phyloP scores from a whole-genome alignment of 257 asterid genomes.

The Solanum ossicruentum region DNA sequence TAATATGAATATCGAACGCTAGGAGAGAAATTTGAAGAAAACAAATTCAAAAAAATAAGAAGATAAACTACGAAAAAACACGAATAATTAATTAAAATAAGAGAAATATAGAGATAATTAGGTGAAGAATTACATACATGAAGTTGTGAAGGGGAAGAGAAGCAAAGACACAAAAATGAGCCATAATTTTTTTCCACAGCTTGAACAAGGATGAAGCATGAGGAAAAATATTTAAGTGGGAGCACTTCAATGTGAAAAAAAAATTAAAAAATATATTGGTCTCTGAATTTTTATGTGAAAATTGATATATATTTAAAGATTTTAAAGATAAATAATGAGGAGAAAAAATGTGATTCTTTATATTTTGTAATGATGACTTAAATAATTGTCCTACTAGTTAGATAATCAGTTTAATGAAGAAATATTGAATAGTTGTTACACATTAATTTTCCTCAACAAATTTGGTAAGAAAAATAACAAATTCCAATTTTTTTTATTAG shows the following conservation, averaged over 20 bases:
- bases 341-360: not conserved
- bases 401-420: not conserved
- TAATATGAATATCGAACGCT: not conserved
- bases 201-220: not conserved
- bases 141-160: not conserved
- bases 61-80: not conserved
- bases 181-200: not conserved
- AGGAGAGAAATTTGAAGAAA: not conserved
- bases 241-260: not conserved
- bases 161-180: not conserved
- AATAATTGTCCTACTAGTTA: not conserved
- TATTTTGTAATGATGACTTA: not conserved
- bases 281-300: not conserved
- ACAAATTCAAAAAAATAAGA: not conserved
- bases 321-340: not conserved
- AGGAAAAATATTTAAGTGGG: not conserved
- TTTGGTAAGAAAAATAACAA: not conserved
- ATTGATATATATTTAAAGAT: not conserved
- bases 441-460: not conserved
- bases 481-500: not conserved
- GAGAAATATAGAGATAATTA: not conserved
- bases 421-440: not conserved
- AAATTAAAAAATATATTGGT: not conserved
- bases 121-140: not conserved
- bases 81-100: not conserved